Percentiles rank a stretch among this genome's conserved stretches.
Evolutionary conservation across 305 asterid genomes (phyloP).

Genomic region (Solanum hybrid): DNA sequence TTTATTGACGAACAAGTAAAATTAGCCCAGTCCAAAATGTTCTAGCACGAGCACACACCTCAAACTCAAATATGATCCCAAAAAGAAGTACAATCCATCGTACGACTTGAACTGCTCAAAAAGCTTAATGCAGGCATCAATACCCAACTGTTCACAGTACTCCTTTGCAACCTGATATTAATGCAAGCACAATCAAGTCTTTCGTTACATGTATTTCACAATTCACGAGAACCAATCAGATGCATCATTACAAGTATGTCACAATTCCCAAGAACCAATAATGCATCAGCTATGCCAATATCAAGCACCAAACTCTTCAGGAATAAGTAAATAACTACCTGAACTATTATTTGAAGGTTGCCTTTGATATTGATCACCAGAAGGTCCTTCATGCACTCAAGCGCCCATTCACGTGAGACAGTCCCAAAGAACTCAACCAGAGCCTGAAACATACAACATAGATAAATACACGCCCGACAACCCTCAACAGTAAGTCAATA

Average conservation of each 20-base stretch:
- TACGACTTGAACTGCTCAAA: constrained; percentile 99
- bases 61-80: constrained; percentile 97
- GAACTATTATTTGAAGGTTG: constrained; percentile 98
- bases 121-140: constrained; percentile 83
- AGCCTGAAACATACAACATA: constrained; percentile 35
- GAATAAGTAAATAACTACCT: constrained; percentile 38
- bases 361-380: constrained; percentile 90
- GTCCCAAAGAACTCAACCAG: constrained; percentile 97
- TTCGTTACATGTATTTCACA: neutral
- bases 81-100: constrained; percentile 92
- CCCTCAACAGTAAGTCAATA: neutral
- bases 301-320: neutral
- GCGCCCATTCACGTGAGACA: constrained; percentile 89
- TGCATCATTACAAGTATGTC: neutral
- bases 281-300: neutral
- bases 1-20: neutral
- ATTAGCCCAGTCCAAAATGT: neutral
- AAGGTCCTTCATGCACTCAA: constrained; percentile 99
- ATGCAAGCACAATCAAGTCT: neutral
- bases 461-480: neutral
- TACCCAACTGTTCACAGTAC: constrained; percentile 94
- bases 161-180: constrained; percentile 82
- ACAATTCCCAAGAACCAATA: neutral
- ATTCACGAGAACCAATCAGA: neutral
- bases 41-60: constrained; percentile 37